These are phyloP conservation scores for Carex scoparia DNA, from an alignment of 176 grass and related monocot genomes.

Conservation along the genomic window DNA sequence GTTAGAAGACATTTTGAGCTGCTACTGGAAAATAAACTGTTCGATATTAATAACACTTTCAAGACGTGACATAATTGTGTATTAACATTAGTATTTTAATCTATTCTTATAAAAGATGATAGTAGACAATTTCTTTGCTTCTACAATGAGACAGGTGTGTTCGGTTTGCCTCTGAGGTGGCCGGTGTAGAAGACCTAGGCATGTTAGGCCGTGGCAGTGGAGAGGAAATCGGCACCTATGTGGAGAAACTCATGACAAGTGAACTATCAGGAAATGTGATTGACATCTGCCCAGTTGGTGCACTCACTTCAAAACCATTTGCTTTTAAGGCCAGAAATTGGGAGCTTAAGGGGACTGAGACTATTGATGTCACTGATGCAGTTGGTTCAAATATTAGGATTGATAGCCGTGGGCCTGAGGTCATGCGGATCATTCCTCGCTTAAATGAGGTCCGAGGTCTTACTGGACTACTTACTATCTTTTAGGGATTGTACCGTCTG, in stretches of 20 bases:
- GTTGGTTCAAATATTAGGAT: conserved; percentile 94
- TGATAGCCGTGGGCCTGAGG: conserved; percentile 98
- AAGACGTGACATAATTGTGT: not conserved
- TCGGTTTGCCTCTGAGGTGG: conserved; percentile 87
- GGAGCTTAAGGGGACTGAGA: conserved; percentile 92
- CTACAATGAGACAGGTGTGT: conserved; percentile 52
- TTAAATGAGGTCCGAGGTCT: conserved; percentile 74
- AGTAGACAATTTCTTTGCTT: not conserved
- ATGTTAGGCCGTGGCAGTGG: conserved; percentile 96
- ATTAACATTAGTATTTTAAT: not conserved
- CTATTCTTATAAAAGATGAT: conserved; percentile 7
- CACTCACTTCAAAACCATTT: conserved; percentile 97
- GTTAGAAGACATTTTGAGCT: not conserved
- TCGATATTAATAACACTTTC: not conserved
- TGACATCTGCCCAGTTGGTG: conserved; percentile 97
- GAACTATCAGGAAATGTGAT: conserved; percentile 99
- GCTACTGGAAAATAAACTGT: not conserved
- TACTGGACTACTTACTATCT: not conserved
- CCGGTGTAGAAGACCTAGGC: conserved; percentile 96
- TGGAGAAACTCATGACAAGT: conserved; percentile 94
- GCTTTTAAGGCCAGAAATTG: conserved; percentile 99
- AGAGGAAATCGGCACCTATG: conserved; percentile 99
- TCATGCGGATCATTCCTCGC: conserved; percentile 88
- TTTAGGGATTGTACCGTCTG: not conserved
- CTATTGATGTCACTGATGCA: conserved; percentile 95